Evolutionary conservation across 495 filamentous ascomycete genomes (phyloP), one percentile per base, ranked within the genome.

Genomic region (Aspergillus indologenus): DNA sequence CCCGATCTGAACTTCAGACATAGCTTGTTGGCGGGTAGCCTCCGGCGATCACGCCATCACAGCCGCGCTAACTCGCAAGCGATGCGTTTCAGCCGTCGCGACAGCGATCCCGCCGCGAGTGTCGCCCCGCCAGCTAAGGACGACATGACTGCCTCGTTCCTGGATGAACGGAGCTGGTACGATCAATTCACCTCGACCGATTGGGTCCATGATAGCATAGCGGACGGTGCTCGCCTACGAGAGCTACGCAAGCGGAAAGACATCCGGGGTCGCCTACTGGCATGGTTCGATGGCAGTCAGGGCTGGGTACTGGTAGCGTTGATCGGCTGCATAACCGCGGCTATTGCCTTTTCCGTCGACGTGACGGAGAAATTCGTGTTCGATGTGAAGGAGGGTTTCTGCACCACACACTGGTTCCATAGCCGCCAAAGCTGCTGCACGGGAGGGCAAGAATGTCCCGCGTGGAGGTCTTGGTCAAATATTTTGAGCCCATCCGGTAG

Each of bases 111-210:
- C 22, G 54, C 58, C 62, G 65, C 78, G 76, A 66, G 79, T 74
- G 45, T 64, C 20, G 74, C 85, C 55, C 61, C 79, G 20, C 85
- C 86, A 43, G 83, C 81, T 11, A 88, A 87, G 58, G 72, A 79
- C 61, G 82, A 79, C 19, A 45, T 77, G 54, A 79, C 73, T 17
- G 70, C 71, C 5, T 67, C 85, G 15, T 84, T 81, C 54, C 71
- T 84, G 24, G 91, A 98, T 66, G 92, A 98, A 52, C 85, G 94
- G 18, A 89, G 94, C 14, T 98, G 94, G 94, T 98, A 98, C 73
- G 93, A 98, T 76, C 94, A 98, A 72, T 97, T 98, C 72, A 97
- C 93, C 6, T 96, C 90, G 11, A 98, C 93, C 64, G 94, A 98
- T 71, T 98, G 93, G 94, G 94, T 98, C 8, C 92, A 96, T 67